Conservation (phyloP, 2,329 filamentous ascomycete species). For the Phyllosticta ampelicida region DNA sequence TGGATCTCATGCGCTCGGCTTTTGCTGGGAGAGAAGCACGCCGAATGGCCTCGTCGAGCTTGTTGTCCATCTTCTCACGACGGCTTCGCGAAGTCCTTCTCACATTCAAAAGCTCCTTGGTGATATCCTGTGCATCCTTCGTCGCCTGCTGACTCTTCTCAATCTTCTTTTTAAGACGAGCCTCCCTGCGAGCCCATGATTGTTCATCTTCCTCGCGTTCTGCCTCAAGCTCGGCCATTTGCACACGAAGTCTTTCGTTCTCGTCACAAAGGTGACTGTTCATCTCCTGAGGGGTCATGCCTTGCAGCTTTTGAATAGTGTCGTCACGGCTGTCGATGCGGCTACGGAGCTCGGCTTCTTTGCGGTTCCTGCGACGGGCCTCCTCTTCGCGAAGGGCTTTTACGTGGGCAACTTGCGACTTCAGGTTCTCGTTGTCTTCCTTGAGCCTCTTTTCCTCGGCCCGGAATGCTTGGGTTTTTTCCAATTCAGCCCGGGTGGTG, state of each 20-base stretch:
- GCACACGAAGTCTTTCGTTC: constrained; percentile 30
- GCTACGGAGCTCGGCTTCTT: constrained; percentile 23
- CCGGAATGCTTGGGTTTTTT: constrained; percentile 12
- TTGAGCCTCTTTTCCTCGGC: constrained; percentile 46
- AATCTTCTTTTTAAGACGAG: constrained; percentile 24
- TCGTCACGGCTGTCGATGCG: constrained; percentile 27
- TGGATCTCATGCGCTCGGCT: background rate
- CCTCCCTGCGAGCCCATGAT: constrained; percentile 24
- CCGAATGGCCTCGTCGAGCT: background rate
- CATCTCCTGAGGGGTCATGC: constrained; percentile 25
- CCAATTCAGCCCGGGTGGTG: constrained; percentile 23
- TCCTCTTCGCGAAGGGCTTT: constrained; percentile 56
- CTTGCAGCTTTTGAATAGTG: constrained; percentile 28
- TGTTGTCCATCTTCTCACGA: background rate
- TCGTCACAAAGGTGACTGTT: constrained; percentile 30
- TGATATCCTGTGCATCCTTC: constrained; percentile 20
- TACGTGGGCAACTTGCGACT: constrained; percentile 63
- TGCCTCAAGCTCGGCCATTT: constrained; percentile 25
- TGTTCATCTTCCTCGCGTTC: constrained; percentile 25
- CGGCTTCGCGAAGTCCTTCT: constrained; percentile 14
- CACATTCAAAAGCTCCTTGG: constrained; percentile 20
- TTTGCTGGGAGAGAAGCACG: background rate
- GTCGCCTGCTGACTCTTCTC: constrained; percentile 20
- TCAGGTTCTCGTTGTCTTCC: constrained; percentile 59
- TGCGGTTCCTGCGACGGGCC: constrained; percentile 21